phyloP scores from a whole-genome alignment of 139 green algal species.

The Coelastrella sp. region DNA sequence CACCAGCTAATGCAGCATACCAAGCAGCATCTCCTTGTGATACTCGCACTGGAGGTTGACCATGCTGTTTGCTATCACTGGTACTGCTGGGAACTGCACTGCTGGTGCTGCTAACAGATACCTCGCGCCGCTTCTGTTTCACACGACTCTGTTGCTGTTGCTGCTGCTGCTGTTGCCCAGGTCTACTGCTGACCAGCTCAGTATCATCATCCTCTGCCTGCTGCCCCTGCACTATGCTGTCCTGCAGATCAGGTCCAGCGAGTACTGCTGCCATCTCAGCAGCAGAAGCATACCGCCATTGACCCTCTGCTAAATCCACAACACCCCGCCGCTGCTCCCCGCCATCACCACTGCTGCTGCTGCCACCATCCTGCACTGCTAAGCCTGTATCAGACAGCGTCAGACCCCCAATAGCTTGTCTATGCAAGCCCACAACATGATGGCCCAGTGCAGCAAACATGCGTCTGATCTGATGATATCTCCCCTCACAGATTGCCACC shows the following conservation, averaged over 20 bases:
- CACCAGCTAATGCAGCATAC: background rate
- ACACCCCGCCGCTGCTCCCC: no score
- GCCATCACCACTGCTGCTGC: background rate
- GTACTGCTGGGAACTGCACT: background rate
- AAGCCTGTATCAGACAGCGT: conserved; percentile 27
- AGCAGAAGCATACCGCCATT: conserved; percentile 46
- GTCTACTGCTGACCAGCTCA: background rate
- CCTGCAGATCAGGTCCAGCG: conserved; percentile 23
- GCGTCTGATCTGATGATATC: conserved; percentile 67
- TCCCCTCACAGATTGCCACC: conserved; percentile 66
- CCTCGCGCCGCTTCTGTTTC: background rate
- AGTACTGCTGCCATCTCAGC: conserved; percentile 50
- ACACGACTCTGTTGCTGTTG: background rate
- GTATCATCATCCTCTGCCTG: background rate
- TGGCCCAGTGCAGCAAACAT: conserved; percentile 70
- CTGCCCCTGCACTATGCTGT: conserved; percentile 16
- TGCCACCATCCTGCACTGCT: background rate
- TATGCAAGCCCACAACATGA: conserved; percentile 64
- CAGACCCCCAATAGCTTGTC: conserved; percentile 58
- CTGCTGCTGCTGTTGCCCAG: background rate
- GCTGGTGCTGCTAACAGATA: background rate
- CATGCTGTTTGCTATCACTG: background rate
- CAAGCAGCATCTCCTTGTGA: background rate
- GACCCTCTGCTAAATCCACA: conserved; percentile 43
- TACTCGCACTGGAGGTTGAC: background rate